Conservation (phyloP, 345 rosid species). For the Salix viminalis region DNA sequence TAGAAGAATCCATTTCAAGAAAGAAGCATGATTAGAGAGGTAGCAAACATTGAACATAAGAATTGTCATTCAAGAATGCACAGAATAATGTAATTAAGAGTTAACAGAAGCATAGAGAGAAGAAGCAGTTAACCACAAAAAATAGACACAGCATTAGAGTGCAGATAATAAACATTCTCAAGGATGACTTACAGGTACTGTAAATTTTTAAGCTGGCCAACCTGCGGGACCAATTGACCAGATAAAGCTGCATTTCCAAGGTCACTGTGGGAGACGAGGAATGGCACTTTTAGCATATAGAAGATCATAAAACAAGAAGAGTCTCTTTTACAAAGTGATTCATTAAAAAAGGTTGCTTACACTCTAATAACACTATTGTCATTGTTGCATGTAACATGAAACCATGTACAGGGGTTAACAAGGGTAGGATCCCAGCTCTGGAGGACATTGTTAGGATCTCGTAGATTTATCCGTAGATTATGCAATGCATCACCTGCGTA, state of each 20-base stretch:
- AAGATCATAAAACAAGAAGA: neutral
- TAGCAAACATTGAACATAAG: neutral
- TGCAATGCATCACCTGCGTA: slow-evolving; percentile 36
- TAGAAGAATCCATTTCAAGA: neutral
- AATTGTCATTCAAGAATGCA: neutral
- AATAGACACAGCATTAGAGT: neutral
- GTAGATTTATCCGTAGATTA: slow-evolving; percentile 24
- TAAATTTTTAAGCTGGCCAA: slow-evolving; percentile 41
- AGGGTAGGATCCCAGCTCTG: slow-evolving; percentile 44
- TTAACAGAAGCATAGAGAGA: neutral
- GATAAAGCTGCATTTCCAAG: slow-evolving; percentile 44
- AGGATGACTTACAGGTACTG: slow-evolving; percentile 34
- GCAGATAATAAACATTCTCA: neutral
- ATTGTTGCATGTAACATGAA: slow-evolving; percentile 41
- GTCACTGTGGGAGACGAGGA: slow-evolving; percentile 25
- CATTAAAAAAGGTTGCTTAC: slow-evolving; percentile 19
- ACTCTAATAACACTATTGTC: slow-evolving; percentile 41
- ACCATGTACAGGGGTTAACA: slow-evolving; percentile 41
- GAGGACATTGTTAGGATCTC: slow-evolving; percentile 32
- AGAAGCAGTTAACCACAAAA: neutral
- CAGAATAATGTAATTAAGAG: neutral
- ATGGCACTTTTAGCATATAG: neutral
- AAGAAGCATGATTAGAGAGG: neutral
- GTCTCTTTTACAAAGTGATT: neutral
- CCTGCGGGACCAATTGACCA: slow-evolving; percentile 36